Evolutionary conservation across 768 basidiomycete species (phyloP).

Genomic region (Clitopilus hobsonii): DNA sequence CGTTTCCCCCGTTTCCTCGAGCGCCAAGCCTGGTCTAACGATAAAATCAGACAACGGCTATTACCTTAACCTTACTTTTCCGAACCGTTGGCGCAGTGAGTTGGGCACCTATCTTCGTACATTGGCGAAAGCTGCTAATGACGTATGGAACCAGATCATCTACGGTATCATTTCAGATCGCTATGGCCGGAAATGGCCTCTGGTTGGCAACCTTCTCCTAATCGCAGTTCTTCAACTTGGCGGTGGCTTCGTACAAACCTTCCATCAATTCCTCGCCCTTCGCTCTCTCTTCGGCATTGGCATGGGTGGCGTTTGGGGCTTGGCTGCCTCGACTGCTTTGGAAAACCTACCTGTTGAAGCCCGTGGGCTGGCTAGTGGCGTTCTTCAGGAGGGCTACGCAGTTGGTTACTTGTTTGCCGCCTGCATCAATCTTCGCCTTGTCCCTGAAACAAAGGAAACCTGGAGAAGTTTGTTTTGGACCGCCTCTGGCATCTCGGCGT

Average conservation of each 20-base stretch:
- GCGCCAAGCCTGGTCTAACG: neutral
- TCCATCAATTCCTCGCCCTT: conserved; percentile 72
- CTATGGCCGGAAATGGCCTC: conserved; percentile 91
- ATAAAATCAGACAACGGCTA: conserved; percentile 59
- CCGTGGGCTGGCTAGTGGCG: conserved; percentile 80
- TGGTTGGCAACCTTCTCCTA: conserved; percentile 70
- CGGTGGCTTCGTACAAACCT: conserved; percentile 77
- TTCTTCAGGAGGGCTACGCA: conserved; percentile 88
- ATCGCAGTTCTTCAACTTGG: conserved; percentile 73
- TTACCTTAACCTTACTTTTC: conserved; percentile 92
- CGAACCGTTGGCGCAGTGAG: conserved; percentile 68
- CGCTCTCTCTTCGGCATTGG: conserved; percentile 82
- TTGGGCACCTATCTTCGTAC: no score
- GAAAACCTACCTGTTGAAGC: conserved; percentile 86
- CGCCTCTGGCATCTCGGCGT: conserved; percentile 61
- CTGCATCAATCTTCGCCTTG: conserved; percentile 72
- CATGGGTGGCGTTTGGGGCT: conserved; percentile 92
- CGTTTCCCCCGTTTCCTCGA: conserved; percentile 6
- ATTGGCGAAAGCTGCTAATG: no score
- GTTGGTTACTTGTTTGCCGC: conserved; percentile 82
- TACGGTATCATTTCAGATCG: conserved; percentile 88
- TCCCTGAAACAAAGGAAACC: conserved; percentile 31
- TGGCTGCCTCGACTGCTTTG: conserved; percentile 75
- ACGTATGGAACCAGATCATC: conserved; percentile 36
- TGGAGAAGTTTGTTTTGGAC: conserved; percentile 88